These are phyloP conservation scores for Dryadomyces quercus-mongolicae DNA, from an alignment of 2,329 filamentous ascomycete species.

Conservation along the genomic window DNA sequence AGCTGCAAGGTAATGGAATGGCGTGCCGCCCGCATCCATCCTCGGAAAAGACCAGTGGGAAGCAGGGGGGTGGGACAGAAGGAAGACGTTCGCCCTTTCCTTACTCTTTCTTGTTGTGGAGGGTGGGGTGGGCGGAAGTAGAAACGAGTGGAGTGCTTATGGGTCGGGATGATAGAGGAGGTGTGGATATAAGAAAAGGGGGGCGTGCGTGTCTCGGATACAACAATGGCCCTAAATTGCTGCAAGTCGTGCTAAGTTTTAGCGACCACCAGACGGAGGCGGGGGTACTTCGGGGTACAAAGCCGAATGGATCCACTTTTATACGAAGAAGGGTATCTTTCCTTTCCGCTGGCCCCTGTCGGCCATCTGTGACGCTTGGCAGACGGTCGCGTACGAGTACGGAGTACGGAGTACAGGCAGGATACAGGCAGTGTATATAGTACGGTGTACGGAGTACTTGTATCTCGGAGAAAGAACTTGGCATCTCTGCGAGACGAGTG, in stretches of 20 bases:
- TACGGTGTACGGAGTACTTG: no score
- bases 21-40: slow-evolving; percentile 8
- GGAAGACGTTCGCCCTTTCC: slow-evolving; percentile 3
- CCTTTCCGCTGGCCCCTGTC: background rate
- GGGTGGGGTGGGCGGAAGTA: background rate
- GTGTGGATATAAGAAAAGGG: background rate
- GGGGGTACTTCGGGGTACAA: slow-evolving; percentile 7
- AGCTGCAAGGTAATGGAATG: slow-evolving; percentile 7
- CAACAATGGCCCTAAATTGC: slow-evolving; percentile 10
- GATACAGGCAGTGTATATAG: no score
- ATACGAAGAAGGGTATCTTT: background rate
- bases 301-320: background rate
- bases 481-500: no score
- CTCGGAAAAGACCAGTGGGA: slow-evolving; percentile 4
- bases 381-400: no score
- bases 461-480: no score
- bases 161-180: background rate
- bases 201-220: slow-evolving; percentile 11
- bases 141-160: background rate
- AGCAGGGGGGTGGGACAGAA: background rate
- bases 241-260: slow-evolving; percentile 11
- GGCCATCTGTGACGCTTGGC: background rate
- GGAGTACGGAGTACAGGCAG: no score
- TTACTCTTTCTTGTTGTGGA: background rate
- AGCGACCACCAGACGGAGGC: slow-evolving; percentile 7